phyloP scores from a whole-genome alignment of 2,329 filamentous ascomycete genomes.

The Pseudohalonectria lignicola region DNA sequence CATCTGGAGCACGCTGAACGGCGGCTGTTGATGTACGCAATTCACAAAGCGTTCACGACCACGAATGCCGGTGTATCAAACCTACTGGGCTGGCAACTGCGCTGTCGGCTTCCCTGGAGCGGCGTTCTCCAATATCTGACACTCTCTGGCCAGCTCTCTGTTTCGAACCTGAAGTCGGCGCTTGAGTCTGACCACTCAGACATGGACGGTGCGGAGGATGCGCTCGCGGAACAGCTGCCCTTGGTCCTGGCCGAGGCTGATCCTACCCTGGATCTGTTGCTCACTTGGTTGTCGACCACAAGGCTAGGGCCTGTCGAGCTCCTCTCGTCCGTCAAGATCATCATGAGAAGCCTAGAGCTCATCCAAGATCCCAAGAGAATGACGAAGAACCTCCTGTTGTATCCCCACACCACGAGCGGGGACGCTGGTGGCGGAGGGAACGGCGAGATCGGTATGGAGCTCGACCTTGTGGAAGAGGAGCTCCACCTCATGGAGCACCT shows the following conservation, averaged over 20 bases:
- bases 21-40: slow-evolving; percentile 52
- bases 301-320: slow-evolving; percentile 56
- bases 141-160: slow-evolving; percentile 47
- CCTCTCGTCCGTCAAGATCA: slow-evolving; percentile 50
- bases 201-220: slow-evolving; percentile 30
- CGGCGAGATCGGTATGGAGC: slow-evolving; percentile 35
- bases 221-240: slow-evolving; percentile 50
- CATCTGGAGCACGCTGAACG: slow-evolving; percentile 46
- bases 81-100: slow-evolving; percentile 13
- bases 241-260: slow-evolving; percentile 54
- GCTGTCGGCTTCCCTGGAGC: slow-evolving; percentile 35
- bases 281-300: slow-evolving; percentile 54
- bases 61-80: neutral
- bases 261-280: slow-evolving; percentile 54
- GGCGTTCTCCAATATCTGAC: slow-evolving; percentile 48
- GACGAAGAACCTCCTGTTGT: slow-evolving; percentile 18
- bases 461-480: slow-evolving; percentile 52
- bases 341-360: slow-evolving; percentile 60
- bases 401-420: slow-evolving; percentile 17
- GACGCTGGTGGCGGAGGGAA: slow-evolving; percentile 16
- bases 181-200: slow-evolving; percentile 36
- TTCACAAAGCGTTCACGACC: slow-evolving; percentile 17
- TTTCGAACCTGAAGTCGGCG: slow-evolving; percentile 46
- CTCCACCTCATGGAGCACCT: slow-evolving; percentile 58
- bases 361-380: slow-evolving; percentile 29